A percentile compares a stretch with the other conserved stretches of the same genome.
These are phyloP conservation scores for Sclerotinia spermophila DNA, from an alignment of 2,329 filamentous ascomycete species.

Conservation along the genomic window DNA sequence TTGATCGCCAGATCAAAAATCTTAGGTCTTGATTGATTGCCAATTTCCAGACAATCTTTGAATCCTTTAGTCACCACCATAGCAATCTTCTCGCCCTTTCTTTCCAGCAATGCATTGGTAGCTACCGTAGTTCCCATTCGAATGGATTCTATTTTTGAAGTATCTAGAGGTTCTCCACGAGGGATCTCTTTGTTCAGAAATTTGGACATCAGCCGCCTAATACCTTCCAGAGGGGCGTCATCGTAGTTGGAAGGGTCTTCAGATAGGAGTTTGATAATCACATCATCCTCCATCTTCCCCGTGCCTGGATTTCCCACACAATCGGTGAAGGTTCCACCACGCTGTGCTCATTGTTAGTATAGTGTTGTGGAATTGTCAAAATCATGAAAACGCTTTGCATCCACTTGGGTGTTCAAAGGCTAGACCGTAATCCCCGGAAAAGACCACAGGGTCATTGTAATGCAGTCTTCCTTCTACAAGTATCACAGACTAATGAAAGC, in stretches of 20 bases:
- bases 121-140: conserved; percentile 95
- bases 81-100: conserved; percentile 85
- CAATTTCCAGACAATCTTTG: conserved; percentile 81
- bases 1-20: conserved; percentile 88
- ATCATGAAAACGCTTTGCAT: conserved; percentile 2
- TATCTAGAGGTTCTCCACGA: conserved; percentile 76
- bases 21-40: conserved; percentile 82
- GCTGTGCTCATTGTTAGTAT: conserved; percentile 40
- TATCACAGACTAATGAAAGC: conserved; percentile 28
- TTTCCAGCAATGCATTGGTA: conserved; percentile 84
- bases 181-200: conserved; percentile 75
- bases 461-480: conserved; percentile 9
- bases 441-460: neutral
- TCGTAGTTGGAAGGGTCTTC: conserved; percentile 88
- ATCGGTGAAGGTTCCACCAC: conserved; percentile 89
- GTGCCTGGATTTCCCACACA: conserved; percentile 78
- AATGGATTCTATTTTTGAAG: conserved; percentile 80
- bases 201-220: conserved; percentile 76
- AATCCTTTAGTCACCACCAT: conserved; percentile 86
- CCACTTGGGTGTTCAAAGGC: conserved; percentile 16
- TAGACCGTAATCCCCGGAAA: conserved; percentile 1
- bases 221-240: conserved; percentile 88
- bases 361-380: neutral
- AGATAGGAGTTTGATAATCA: conserved; percentile 83
- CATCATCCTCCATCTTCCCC: conserved; percentile 67